Evolutionary conservation across 2,329 filamentous ascomycete genomes (phyloP), one percentile per base, ranked within the genome.

Genomic region (Nakataea oryzae): DNA sequence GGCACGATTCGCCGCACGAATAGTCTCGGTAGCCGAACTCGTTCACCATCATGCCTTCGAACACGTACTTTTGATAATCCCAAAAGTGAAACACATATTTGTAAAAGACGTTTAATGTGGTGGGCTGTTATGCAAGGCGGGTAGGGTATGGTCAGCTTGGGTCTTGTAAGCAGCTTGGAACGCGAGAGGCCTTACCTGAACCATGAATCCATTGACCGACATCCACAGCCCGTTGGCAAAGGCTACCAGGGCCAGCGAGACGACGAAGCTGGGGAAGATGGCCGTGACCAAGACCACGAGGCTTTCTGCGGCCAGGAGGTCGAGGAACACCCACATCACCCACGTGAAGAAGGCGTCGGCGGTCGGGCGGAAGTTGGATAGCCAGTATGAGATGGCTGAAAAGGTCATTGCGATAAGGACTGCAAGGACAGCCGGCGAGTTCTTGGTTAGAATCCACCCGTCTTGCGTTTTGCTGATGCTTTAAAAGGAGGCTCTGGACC

Each of bases 151-250:
- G n/a, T n/a, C n/a, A n/a, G n/a, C n/a, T n/a, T n/a, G n/a, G n/a
- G n/a, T n/a, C n/a, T n/a, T n/a, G 56, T 4, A 58, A n/a, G 56
- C n/a, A n/a, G n/a, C n/a, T n/a, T n/a, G n/a, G n/a, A n/a, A n/a
- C n/a, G n/a, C n/a, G n/a, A n/a, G n/a, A n/a, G n/a, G n/a, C 30
- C 30, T n/a, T n/a, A 29, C 55, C 62, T 54, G 13, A 63, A 60
- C 62, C 72, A 96, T 81, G 75, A 96, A 96, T 0, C 91, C 91
- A 61, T 87, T 85, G 1, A 93, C 89, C 60, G 83, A 86, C 91
- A 96, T 96, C 91, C 91, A 96, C 8, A 96, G 78, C 0, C 91
- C 91, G 73, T 96, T 96, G 27, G 89, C 88, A 69, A 96, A 96
- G 0, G 91, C 91, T 0, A 89, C 89, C 2, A 91, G 78, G 0